Conservation (phyloP, 495 filamentous ascomycete species). For the Aspergillus affinis region DNA sequence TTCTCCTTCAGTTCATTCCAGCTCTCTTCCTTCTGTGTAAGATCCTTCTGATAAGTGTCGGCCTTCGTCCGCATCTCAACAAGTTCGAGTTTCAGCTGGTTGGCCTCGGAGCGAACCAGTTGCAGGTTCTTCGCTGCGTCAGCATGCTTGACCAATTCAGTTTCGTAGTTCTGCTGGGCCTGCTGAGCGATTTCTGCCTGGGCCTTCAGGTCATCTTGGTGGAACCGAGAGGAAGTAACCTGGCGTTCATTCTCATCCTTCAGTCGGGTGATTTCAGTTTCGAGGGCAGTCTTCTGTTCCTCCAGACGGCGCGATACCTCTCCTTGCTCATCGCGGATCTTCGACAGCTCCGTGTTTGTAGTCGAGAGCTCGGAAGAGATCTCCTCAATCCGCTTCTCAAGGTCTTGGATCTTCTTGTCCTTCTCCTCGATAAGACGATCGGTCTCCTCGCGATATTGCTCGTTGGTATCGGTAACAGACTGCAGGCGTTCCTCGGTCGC, state of each 20-base stretch:
- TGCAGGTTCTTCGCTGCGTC: conserved; percentile 85
- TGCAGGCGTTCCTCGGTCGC: conserved; percentile 84
- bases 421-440: conserved; percentile 72
- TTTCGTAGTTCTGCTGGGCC: conserved; percentile 93
- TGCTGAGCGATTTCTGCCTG: conserved; percentile 91
- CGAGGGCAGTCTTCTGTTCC: conserved; percentile 73
- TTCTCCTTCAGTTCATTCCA: conserved; percentile 79
- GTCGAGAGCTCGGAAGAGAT: conserved; percentile 75
- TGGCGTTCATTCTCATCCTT: conserved; percentile 85
- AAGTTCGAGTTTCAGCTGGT: conserved; percentile 74
- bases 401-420: conserved; percentile 70
- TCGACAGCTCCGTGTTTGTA: conserved; percentile 75
- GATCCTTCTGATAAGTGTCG: conserved; percentile 73
- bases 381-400: conserved; percentile 79
- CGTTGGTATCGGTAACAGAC: conserved; percentile 73
- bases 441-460: conserved; percentile 83
- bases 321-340: conserved; percentile 71
- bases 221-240: conserved; percentile 69
- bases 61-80: conserved; percentile 70
- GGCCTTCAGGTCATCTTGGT: conserved; percentile 85
- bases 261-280: conserved; percentile 74
- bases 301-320: conserved; percentile 70
- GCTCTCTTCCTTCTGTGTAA: conserved; percentile 78
- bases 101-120: conserved; percentile 71
- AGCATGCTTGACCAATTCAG: conserved; percentile 89